Evolutionary conservation across 140 eudicot genomes (phyloP), one percentile per base, ranked within the genome.

Genomic region (Anethum foeniculum): DNA sequence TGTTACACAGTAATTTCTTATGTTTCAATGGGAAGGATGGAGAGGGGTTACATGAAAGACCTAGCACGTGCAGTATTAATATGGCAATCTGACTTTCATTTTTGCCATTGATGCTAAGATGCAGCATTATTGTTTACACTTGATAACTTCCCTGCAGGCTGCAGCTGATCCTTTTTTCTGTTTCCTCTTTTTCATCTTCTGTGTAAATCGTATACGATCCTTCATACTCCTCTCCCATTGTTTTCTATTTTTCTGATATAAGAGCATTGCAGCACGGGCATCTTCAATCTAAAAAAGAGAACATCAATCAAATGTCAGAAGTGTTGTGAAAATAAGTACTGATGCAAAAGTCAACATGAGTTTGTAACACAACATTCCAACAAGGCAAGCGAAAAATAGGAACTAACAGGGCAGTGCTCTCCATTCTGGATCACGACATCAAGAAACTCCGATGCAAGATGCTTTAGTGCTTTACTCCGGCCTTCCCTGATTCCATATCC

Each of bases 321-420:
- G 47, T 62, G 54, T 12, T 1, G 16, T 62, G 13, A 7, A 30
- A 47, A 34, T 7, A 16, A 39, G 48, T 21, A n/a, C 1, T 23
- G n/a, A 74, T 21, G 23, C 41, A 76, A 48, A n/a, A 76, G 14
- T 28, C 36, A 76, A 47, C 56, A 76, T 8, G 36, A 27, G 39
- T 32, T 23, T 16, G 30, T 68, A 21, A 64, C 46, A 62, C 0
- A 23, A 60, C 46, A 56, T 10, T 28, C 46, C 65, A 60, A 2
- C 14, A 64, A 19, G 49, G 60, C 19, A 58, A 52, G 46, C 1
- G 9, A 23, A 75, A 30, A 52, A 75, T 41, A 46, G 79, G 5
- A 86, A 90, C 97, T 90, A n/a, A 95, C 99, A 58, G 99, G 99
- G 85, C 99, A 95, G 85, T 95, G 99, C 90, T 95, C 97, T 38